A percentile compares a stretch with the other conserved stretches of the same genome.
These are phyloP conservation scores for Trichoderma sp. DNA, from an alignment of 2,329 filamentous ascomycete genomes.

Conservation along the genomic window DNA sequence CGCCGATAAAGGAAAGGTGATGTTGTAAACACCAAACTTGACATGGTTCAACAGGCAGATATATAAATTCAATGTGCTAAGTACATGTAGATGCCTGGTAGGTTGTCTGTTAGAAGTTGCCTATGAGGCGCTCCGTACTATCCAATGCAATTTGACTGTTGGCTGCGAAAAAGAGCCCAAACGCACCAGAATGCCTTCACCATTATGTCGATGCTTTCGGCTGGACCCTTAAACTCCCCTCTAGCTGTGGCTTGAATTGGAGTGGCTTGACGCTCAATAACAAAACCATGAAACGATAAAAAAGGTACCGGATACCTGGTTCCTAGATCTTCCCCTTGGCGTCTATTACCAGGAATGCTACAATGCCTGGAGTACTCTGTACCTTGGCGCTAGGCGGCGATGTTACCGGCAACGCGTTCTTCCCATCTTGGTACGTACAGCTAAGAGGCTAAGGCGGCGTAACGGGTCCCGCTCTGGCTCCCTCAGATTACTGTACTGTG, in stretches of 20 bases:
- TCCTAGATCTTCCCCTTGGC: not conserved
- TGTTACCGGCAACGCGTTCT: not conserved
- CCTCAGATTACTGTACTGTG: not conserved
- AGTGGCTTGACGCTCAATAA: conserved; percentile 11
- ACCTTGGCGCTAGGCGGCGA: not conserved
- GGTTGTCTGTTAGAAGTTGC: not conserved
- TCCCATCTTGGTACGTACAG: not conserved
- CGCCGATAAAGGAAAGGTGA: not conserved
- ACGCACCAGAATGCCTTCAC: not conserved
- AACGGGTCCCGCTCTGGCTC: conserved; percentile 20
- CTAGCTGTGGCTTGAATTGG: conserved; percentile 10
- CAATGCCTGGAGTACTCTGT: conserved; percentile 4
- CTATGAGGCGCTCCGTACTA: not conserved
- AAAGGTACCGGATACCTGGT: conserved; percentile 8
- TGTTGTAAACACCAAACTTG: not conserved
- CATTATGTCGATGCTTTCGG: not conserved
- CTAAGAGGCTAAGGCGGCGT: conserved; percentile 4
- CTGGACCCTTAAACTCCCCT: not conserved
- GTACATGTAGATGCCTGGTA: not conserved
- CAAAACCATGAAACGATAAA: not conserved
- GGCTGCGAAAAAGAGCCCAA: not conserved
- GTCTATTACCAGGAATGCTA: not conserved
- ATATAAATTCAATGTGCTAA: not conserved
- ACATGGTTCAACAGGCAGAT: not conserved
- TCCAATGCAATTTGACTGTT: not conserved